Percentiles rank a stretch among this genome's conserved stretches.
Conservation (phyloP, 2,329 filamentous ascomycete species). For the Camptophora hylomeconis region DNA sequence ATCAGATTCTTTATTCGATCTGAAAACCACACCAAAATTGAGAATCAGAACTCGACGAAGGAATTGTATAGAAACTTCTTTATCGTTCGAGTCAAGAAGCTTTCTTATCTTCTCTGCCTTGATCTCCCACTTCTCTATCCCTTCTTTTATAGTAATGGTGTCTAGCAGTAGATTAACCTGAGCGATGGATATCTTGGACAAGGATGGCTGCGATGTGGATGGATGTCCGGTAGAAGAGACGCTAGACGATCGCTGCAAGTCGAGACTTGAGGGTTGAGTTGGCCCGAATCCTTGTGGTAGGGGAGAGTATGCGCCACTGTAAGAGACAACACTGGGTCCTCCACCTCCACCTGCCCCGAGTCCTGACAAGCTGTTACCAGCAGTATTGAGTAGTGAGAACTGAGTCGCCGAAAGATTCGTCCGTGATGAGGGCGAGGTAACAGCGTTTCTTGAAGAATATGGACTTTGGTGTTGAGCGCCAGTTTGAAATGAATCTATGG, state of each 20-base stretch:
- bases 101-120: conserved; percentile 87
- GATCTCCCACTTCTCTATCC: conserved; percentile 78
- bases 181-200: conserved; percentile 87
- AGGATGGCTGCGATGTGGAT: conserved; percentile 30
- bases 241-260: conserved; percentile 7
- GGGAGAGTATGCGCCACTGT: conserved; percentile 42
- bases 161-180: conserved; percentile 91
- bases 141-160: conserved; percentile 89
- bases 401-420: conserved; percentile 39
- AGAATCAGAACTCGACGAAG: conserved; percentile 83
- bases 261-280: conserved; percentile 35
- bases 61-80: conserved; percentile 96
- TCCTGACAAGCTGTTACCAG: conserved; percentile 35
- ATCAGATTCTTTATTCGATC: conserved; percentile 53
- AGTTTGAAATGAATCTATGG: conserved; percentile 41
- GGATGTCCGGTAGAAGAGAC: conserved; percentile 7
- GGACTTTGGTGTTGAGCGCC: conserved; percentile 37
- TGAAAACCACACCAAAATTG: conserved; percentile 85
- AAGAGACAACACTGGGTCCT: conserved; percentile 42
- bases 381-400: conserved; percentile 41
- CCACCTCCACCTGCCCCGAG: conserved; percentile 39
- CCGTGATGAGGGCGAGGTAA: conserved; percentile 43
- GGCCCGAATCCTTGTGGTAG: conserved; percentile 42
- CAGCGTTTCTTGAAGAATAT: conserved; percentile 36
- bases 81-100: conserved; percentile 94